Evolutionary conservation across 768 basidiomycete species (phyloP), one percentile per base, ranked within the genome.

Genomic region (Kondoa subrosea): DNA sequence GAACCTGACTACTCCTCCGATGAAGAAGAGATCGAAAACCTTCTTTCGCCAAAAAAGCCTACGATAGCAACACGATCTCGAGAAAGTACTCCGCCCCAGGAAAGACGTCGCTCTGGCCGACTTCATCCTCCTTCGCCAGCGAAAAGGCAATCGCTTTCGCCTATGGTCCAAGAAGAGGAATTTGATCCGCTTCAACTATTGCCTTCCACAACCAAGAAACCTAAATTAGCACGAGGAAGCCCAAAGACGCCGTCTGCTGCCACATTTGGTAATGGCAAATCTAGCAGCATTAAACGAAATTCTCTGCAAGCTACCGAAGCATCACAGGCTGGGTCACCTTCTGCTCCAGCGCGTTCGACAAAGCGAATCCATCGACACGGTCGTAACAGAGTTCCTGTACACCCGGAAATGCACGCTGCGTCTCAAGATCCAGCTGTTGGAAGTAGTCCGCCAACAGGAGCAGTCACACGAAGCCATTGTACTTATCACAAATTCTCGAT

Each of bases 391-490:
- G 40, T 50, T 8, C 12, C 40, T 50, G 40, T 50, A 8, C 40
- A 50, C 21, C 40, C 40, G 12, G 40, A 50, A 8, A 8, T 21
- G 40, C 40, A 8, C 40, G 40, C 40, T 50, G 40, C 40, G 40
- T 21, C 8, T 50, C 40, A 50, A 8, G 40, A 50, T 8, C 12
- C 8, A 21, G 8, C 40, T 50, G 8, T 8, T 21, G 40, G 40
- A 8, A 50, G 40, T 50, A 27, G 29, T 21, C 12, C 61, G 14
- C 17, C 3, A 3, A 27, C 30, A 21, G 16, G n/a, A 17, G 29
- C 61, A 3, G 61, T 63, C 61, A 63, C 61, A 17, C 16, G 61
- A 8, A 31, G 29, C 12, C 61, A 63, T 63, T 63, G 61, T 33
- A 63, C 61, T 33, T 63, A 30, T n/a, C 3, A 17, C 61, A 63